Conservation (phyloP, 1,284 basidiomycete genomes). For the Malassezia obtusa region DNA sequence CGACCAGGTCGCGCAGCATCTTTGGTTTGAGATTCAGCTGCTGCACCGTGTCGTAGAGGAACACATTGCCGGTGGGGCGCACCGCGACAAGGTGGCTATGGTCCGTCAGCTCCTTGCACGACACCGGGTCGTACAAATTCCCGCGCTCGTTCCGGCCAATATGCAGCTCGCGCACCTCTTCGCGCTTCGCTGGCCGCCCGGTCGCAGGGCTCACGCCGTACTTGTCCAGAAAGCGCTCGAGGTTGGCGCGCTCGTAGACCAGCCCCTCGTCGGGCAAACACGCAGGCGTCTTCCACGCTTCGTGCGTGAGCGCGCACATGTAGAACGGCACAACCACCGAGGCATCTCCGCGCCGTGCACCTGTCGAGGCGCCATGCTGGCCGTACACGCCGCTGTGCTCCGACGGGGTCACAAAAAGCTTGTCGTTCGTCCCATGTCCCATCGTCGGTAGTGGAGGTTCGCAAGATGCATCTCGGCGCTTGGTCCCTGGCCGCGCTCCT, state of each 20-base stretch:
- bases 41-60: slow-evolving; percentile 62
- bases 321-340: slow-evolving; percentile 60
- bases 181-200: slow-evolving; percentile 65
- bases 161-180: slow-evolving; percentile 75
- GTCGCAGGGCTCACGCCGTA: slow-evolving; percentile 72
- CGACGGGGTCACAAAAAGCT: slow-evolving; percentile 31
- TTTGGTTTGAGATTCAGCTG: slow-evolving; percentile 63
- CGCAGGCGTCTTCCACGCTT: slow-evolving; percentile 79
- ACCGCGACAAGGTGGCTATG: slow-evolving; percentile 50
- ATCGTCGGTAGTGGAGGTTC: slow-evolving; percentile 18
- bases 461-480: neutral
- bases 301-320: slow-evolving; percentile 82
- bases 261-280: slow-evolving; percentile 61
- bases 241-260: slow-evolving; percentile 54
- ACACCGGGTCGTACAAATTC: slow-evolving; percentile 49
- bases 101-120: slow-evolving; percentile 53
- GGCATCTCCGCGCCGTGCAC: slow-evolving; percentile 52
- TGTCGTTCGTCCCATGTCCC: slow-evolving; percentile 41
- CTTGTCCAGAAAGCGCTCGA: slow-evolving; percentile 74
- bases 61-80: slow-evolving; percentile 65
- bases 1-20: slow-evolving; percentile 66
- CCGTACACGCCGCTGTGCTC: slow-evolving; percentile 41
- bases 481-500: neutral
- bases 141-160: slow-evolving; percentile 56
- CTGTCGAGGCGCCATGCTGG: slow-evolving; percentile 27